Conservation (phyloP, 1,139 yeast species). For the Zygoascus sp. region DNA sequence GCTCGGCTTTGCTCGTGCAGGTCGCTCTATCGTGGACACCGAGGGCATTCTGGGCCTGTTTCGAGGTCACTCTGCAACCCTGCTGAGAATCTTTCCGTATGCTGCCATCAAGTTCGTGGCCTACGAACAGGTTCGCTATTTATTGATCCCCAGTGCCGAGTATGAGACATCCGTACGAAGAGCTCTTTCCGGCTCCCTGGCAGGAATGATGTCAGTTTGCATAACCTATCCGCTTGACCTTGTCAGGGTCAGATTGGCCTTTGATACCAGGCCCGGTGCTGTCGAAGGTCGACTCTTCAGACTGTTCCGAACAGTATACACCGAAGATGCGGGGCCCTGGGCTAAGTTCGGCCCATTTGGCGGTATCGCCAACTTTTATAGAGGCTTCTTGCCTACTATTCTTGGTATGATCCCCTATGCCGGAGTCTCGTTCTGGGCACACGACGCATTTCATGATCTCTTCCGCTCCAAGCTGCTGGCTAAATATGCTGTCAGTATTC, state of each 20-base stretch:
- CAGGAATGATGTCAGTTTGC: conserved; percentile 79
- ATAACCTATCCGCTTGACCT: conserved; percentile 91
- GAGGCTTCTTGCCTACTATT: conserved; percentile 93
- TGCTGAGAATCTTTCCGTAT: conserved; percentile 88
- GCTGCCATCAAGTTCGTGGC: conserved; percentile 98
- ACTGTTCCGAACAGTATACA: conserved; percentile 53
- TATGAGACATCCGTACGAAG: conserved; percentile 80
- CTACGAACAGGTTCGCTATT: conserved; percentile 82
- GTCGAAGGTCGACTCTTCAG: conserved; percentile 50
- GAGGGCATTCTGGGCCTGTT: conserved; percentile 84
- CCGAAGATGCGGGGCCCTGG: conserved; percentile 41
- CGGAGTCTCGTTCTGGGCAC: conserved; percentile 93
- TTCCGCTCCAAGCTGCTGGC: conserved; percentile 57
- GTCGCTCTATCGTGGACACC: conserved; percentile 53
- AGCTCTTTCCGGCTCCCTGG: conserved; percentile 81
- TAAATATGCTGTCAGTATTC: conserved; percentile 48
- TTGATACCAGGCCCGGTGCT: conserved; percentile 53
- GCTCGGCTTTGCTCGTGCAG: conserved; percentile 71
- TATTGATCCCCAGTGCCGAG: conserved; percentile 67
- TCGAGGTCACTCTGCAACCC: conserved; percentile 94
- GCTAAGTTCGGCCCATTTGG: conserved; percentile 1
- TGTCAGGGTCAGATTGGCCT: conserved; percentile 86
- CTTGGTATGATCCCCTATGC: conserved; percentile 97
- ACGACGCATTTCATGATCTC: conserved; percentile 83
- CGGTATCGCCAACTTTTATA: conserved; percentile 53